Evolutionary conservation across 192 early-diverging fungal species (phyloP).

Genomic region (Coemansia sp.): DNA sequence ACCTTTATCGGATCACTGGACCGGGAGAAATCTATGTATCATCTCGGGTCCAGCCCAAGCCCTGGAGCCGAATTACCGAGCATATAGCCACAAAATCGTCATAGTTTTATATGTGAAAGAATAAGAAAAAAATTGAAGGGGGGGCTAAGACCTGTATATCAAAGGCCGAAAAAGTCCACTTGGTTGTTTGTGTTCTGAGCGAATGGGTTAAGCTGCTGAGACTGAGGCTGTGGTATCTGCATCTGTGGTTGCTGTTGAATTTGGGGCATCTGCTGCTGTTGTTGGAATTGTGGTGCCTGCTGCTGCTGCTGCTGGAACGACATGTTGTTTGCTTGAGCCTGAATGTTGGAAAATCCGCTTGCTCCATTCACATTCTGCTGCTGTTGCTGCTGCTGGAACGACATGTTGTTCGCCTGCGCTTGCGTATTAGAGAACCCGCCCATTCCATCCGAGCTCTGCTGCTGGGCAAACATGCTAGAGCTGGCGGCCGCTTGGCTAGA

Average conservation of each 20-base stretch:
- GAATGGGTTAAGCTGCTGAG: slow-evolving; percentile 46
- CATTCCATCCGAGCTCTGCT: slow-evolving; percentile 14
- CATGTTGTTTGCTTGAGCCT: background rate
- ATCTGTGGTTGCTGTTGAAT: slow-evolving; percentile 20
- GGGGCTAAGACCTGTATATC: background rate
- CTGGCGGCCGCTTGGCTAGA: slow-evolving; percentile 8
- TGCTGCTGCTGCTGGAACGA: slow-evolving; percentile 12
- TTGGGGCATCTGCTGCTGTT: slow-evolving; percentile 10
- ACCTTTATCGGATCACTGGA: slow-evolving; percentile 45
- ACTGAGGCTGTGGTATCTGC: slow-evolving; percentile 27
- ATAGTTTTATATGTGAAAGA: slow-evolving; percentile 1
- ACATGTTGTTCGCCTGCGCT: slow-evolving; percentile 3
- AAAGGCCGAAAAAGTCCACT: slow-evolving; percentile 44
- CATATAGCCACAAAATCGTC: slow-evolving; percentile 35
- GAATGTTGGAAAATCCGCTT: background rate
- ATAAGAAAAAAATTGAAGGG: background rate
- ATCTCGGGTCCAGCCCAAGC: slow-evolving; percentile 35
- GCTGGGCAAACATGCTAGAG: slow-evolving; percentile 21
- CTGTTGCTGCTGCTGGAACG: slow-evolving; percentile 8
- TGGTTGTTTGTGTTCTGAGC: slow-evolving; percentile 29
- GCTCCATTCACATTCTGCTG: background rate
- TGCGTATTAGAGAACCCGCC: slow-evolving; percentile 8
- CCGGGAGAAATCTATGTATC: slow-evolving; percentile 50
- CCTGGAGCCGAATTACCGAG: slow-evolving; percentile 39
- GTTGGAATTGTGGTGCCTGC: background rate